A percentile compares a stretch with the other conserved stretches of the same genome.
These are phyloP conservation scores for Cadophora sp. DNA, from an alignment of 2,329 filamentous ascomycete species.

Conservation along the genomic window DNA sequence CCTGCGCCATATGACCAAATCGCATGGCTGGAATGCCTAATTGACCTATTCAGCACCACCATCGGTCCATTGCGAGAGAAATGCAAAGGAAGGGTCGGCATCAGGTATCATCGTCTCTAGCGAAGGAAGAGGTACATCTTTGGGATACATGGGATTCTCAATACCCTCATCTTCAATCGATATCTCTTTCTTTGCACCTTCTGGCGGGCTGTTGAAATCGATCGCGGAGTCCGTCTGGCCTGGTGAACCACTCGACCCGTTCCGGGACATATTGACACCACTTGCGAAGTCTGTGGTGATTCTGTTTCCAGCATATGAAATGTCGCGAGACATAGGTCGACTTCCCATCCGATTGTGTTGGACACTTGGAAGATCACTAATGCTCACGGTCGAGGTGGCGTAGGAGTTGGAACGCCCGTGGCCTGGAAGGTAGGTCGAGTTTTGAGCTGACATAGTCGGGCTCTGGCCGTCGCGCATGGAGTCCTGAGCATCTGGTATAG, in stretches of 20 bases:
- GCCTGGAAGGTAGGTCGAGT: background rate
- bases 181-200: background rate
- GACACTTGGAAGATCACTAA: background rate
- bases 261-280: background rate
- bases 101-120: background rate
- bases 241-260: background rate
- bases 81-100: background rate
- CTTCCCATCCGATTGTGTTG: background rate
- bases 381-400: background rate
- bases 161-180: background rate
- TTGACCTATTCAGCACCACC: background rate
- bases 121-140: background rate
- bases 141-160: background rate
- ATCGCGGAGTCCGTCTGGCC: background rate
- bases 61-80: background rate
- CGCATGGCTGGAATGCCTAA: background rate
- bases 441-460: background rate
- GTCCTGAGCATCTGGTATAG: background rate
- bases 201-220: background rate
- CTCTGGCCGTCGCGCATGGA: background rate
- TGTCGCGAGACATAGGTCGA: background rate
- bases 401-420: background rate
- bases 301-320: background rate
- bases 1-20: no score
- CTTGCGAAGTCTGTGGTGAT: background rate